Conservation (phyloP, 2,329 filamentous ascomycete genomes). For the Ramularia endophylla region DNA sequence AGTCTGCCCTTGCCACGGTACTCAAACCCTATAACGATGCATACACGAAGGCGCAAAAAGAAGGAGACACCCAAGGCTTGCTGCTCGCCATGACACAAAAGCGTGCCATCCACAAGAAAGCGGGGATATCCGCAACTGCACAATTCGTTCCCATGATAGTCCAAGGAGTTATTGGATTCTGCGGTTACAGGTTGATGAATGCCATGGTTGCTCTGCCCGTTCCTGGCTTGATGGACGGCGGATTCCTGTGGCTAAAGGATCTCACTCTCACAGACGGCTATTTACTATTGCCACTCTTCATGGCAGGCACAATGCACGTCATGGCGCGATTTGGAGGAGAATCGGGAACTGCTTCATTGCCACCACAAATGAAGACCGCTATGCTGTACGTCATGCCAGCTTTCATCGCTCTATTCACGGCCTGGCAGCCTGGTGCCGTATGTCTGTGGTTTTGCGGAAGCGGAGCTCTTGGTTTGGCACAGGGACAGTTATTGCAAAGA, state of each 20-base stretch:
- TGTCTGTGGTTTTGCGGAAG: constrained; percentile 58
- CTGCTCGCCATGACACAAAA: constrained; percentile 47
- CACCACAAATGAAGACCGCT: constrained; percentile 33
- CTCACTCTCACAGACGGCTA: constrained; percentile 71
- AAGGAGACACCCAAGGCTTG: constrained; percentile 44
- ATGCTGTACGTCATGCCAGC: constrained; percentile 48
- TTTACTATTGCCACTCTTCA: constrained; percentile 60
- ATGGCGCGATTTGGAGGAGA: constrained; percentile 44
- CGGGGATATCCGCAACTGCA: constrained; percentile 46
- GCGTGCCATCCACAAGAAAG: constrained; percentile 44
- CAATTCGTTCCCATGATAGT: constrained; percentile 51
- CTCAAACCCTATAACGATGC: constrained; percentile 52
- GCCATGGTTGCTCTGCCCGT: constrained; percentile 75
- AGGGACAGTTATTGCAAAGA: constrained; percentile 35
- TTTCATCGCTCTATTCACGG: constrained; percentile 49
- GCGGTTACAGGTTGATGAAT: constrained; percentile 70
- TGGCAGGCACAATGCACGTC: constrained; percentile 29
- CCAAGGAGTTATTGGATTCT: constrained; percentile 68
- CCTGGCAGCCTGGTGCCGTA: constrained; percentile 50
- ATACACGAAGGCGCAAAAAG: constrained; percentile 42
- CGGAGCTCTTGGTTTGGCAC: constrained; percentile 34
- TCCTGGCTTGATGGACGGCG: constrained; percentile 66
- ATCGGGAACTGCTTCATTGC: constrained; percentile 33
- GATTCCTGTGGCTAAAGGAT: constrained; percentile 72
- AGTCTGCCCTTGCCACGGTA: constrained; percentile 56